Evolutionary conservation across 164 flowering plant genomes (phyloP).

Genomic region (Dillenia suffruticosa): DNA sequence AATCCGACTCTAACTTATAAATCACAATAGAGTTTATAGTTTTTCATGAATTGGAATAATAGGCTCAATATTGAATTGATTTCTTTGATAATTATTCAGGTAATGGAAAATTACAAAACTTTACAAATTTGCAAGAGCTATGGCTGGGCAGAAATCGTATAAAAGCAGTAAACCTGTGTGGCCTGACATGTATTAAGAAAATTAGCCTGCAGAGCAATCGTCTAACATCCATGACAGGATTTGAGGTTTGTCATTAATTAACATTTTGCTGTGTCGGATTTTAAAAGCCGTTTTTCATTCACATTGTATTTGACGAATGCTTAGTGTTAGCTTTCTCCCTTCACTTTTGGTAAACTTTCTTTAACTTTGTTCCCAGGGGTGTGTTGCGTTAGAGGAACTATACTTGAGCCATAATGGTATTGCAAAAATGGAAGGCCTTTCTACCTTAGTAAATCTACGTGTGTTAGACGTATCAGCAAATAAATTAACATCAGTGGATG

Average conservation of each 20-base stretch:
- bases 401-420: constrained; percentile 99
- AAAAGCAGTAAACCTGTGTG: constrained; percentile 67
- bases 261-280: background rate
- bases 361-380: constrained; percentile 43
- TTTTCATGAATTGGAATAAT: too few relatives aligned
- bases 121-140: constrained; percentile 73
- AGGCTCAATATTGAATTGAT: too few relatives aligned
- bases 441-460: constrained; percentile 71
- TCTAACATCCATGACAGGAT: constrained; percentile 82
- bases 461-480: constrained; percentile 88
- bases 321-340: background rate
- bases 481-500: constrained; percentile 64
- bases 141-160: constrained; percentile 98
- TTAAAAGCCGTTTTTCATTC: too few relatives aligned
- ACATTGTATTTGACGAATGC: too few relatives aligned
- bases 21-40: too few relatives aligned
- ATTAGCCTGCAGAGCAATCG: constrained; percentile 97
- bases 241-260: constrained; percentile 48
- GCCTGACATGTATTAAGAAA: constrained; percentile 75
- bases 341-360: background rate
- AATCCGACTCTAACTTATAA: too few relatives aligned
- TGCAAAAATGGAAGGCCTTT: constrained; percentile 83
- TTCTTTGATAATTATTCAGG: constrained; percentile 31
- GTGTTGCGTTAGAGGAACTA: constrained; percentile 86
- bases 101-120: constrained; percentile 81